These are phyloP conservation scores for Calocera viscosa DNA, from an alignment of 768 basidiomycete species.

Conservation along the genomic window DNA sequence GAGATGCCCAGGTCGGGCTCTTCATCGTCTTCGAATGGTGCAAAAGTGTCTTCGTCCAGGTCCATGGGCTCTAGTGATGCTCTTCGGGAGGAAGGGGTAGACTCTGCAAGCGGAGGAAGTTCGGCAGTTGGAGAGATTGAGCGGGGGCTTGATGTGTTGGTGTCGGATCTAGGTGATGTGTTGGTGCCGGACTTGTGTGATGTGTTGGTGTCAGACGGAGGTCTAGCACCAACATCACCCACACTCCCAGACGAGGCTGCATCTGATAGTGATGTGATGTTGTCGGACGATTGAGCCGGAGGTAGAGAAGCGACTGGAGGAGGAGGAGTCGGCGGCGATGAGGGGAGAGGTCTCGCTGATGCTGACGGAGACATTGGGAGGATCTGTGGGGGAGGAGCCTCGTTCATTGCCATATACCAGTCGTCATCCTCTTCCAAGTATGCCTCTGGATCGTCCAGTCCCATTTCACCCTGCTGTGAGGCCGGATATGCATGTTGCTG, in stretches of 20 bases:
- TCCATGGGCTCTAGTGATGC: neutral
- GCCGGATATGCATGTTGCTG: neutral
- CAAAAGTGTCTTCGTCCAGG: neutral
- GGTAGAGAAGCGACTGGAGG: neutral
- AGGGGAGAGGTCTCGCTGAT: too few relatives aligned
- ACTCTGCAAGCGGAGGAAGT: neutral
- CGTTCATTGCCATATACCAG: too few relatives aligned
- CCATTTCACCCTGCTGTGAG: neutral
- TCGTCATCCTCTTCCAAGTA: too few relatives aligned
- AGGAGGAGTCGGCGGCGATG: too few relatives aligned
- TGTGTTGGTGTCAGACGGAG: neutral
- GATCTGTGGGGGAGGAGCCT: too few relatives aligned
- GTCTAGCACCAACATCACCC: neutral
- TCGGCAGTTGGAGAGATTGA: neutral
- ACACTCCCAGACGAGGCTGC: neutral
- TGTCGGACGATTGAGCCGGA: neutral
- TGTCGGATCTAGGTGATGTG: neutral
- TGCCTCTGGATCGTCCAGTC: neutral
- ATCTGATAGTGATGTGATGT: neutral
- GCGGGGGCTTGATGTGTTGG: too few relatives aligned
- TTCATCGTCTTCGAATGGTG: neutral
- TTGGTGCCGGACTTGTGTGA: neutral
- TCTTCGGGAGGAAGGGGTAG: neutral
- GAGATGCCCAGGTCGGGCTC: neutral
- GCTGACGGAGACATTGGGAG: too few relatives aligned